Base-by-base conservation (phyloP, 2,329 filamentous ascomycete genomes). In the Ceratocystis alfenasii region DNA sequence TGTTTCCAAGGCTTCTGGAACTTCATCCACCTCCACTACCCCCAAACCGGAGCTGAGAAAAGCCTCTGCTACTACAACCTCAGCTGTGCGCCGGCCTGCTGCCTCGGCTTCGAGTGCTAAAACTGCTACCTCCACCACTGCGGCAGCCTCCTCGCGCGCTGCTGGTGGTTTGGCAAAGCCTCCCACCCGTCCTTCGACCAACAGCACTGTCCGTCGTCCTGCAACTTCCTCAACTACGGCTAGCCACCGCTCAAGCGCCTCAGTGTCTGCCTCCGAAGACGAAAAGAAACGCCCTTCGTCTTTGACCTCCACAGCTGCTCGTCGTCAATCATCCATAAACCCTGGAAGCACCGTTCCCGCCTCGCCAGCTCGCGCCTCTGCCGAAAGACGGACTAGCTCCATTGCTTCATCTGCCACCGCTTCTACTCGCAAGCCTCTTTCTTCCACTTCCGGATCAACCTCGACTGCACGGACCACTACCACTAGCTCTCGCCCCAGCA, bases 221-320 rank as follows among this genome's bases (percentile, higher is more conserved):
- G 70, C 73, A 17, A 70, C 73, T 5, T 70, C 76, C 7, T 74
- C 76, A 45, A 73, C 78, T 3, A 70, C 74, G n/a, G 70, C 76
- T 48, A 76, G 72, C 68, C 79, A 81, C 71, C 76, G 74, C 69
- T 77, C 78, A 60, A 78, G 77, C n/a, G 75, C 78, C 45, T 78
- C 77, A 63, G 74, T 78, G 64, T 80, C 79, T 68, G 76, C 77
- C 63, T 79, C 79, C 65, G 79, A 81, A 68, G 80, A 81, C 69
- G 80, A 81, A 67, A 79, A 77, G 74, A 79, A 76, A 71, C 64
- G 68, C 63, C 70, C 69, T 57, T 66, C 64, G 41, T 68, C 66
- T 12, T 55, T 72, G 59, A 67, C 74, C 15, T 68, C 70, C 25
- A 71, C 74, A 30, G 68, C 75, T 50, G 69, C 73, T 7, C 69